Evolutionary conservation across 2,329 filamentous ascomycete genomes (phyloP).

Genomic region (Leptosphaerulina australis): DNA sequence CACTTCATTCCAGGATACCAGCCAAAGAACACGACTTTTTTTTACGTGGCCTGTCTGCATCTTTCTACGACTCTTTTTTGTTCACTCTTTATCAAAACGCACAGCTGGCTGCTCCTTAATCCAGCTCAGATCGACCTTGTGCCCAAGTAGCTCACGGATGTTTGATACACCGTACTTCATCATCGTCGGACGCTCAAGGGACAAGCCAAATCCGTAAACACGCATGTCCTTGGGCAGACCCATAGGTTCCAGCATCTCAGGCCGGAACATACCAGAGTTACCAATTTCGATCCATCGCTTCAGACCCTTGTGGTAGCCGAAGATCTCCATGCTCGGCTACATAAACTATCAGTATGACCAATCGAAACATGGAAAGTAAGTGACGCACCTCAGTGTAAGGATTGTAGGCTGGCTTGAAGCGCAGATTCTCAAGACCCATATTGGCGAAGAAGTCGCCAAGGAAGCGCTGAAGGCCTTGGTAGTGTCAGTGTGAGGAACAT

Average conservation of each 20-base stretch:
- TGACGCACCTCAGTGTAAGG: slow-evolving; percentile 64
- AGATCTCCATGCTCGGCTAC: slow-evolving; percentile 87
- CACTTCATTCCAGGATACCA: neutral
- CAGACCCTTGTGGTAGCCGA: slow-evolving; percentile 81
- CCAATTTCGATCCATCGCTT: slow-evolving; percentile 84
- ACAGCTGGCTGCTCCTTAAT: slow-evolving; percentile 92
- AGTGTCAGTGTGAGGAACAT: slow-evolving; percentile 6
- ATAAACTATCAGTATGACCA: neutral
- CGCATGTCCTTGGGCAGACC: slow-evolving; percentile 88
- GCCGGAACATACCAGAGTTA: slow-evolving; percentile 98
- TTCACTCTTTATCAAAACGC: slow-evolving; percentile 78
- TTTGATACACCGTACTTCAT: slow-evolving; percentile 84
- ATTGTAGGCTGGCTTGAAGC: slow-evolving; percentile 98
- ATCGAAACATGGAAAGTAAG: no score
- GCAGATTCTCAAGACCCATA: slow-evolving; percentile 86
- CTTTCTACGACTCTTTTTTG: neutral
- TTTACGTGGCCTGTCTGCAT: no score
- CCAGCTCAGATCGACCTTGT: slow-evolving; percentile 94
- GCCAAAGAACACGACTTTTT: neutral
- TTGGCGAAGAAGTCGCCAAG: slow-evolving; percentile 95
- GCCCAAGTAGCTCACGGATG: slow-evolving; percentile 88
- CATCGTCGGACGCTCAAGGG: slow-evolving; percentile 94
- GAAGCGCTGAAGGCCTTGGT: slow-evolving; percentile 75
- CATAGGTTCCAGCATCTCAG: slow-evolving; percentile 96
- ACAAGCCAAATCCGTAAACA: slow-evolving; percentile 93